Conservation (phyloP, 768 basidiomycete species). For the Podaxis sp. region DNA sequence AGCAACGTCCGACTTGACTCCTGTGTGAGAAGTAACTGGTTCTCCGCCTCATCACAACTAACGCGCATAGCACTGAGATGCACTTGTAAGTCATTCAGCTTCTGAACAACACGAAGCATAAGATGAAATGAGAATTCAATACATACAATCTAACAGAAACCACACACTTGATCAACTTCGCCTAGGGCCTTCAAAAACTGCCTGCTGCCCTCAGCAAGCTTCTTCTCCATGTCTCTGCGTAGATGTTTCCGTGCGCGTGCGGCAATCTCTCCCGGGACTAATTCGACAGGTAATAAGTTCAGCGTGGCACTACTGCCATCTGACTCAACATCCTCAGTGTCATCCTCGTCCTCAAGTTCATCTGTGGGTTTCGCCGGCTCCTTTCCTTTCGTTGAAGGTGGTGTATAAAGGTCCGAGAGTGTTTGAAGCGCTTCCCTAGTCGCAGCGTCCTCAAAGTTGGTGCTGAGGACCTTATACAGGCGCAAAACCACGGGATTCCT, state of each 20-base stretch:
- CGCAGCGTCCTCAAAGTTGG: constrained; percentile 71
- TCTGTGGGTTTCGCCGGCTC: constrained; percentile 20
- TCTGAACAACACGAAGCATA: constrained; percentile 41
- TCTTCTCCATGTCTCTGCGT: constrained; percentile 73
- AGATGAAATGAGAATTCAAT: not conserved
- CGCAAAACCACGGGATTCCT: constrained; percentile 80
- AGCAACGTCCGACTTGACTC: constrained; percentile 75
- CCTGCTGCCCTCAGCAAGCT: constrained; percentile 75
- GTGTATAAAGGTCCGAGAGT: constrained; percentile 72
- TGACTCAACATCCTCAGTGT: constrained; percentile 20
- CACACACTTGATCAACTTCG: constrained; percentile 87
- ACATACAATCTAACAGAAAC: not conserved
- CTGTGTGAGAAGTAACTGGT: constrained; percentile 68
- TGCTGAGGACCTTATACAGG: constrained; percentile 84
- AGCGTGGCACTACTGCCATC: not conserved
- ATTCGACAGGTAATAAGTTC: constrained; percentile 21
- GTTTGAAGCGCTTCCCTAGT: constrained; percentile 80
- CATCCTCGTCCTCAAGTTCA: constrained; percentile 29
- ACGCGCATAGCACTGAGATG: constrained; percentile 78
- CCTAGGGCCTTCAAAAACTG: constrained; percentile 82
- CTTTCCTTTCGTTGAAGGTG: constrained; percentile 27
- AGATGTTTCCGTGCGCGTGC: constrained; percentile 41
- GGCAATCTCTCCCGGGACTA: constrained; percentile 57
- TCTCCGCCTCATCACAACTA: constrained; percentile 81
- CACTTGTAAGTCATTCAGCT: constrained; percentile 72